Percentiles rank a stretch among this genome's conserved stretches.
These are phyloP conservation scores for Talaromyces funiculosus DNA, from an alignment of 2,329 filamentous ascomycete genomes.

Conservation along the genomic window DNA sequence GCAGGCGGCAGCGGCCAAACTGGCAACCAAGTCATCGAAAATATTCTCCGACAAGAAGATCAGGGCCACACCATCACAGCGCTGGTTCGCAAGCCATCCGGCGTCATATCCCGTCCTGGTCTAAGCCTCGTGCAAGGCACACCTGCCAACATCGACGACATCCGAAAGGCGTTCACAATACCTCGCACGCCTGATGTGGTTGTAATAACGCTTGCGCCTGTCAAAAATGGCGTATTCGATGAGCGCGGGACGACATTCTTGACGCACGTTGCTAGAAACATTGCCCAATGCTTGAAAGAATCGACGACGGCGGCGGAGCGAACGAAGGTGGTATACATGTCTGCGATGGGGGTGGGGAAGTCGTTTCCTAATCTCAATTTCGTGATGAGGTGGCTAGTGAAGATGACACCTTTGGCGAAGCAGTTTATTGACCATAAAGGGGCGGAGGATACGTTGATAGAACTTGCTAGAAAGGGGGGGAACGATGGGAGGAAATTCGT, in stretches of 20 bases:
- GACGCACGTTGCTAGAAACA: slow-evolving; percentile 6
- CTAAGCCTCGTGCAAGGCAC: slow-evolving; percentile 8
- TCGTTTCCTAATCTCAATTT: slow-evolving; percentile 11
- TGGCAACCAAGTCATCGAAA: slow-evolving; percentile 7
- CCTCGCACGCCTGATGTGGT: not conserved
- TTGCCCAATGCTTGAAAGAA: not conserved
- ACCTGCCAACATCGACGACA: slow-evolving; percentile 6
- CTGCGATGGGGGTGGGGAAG: not conserved
- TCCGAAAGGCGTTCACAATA: not conserved
- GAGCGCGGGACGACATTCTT: slow-evolving; percentile 1
- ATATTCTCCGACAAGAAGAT: slow-evolving; percentile 2
- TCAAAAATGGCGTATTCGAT: slow-evolving; percentile 5
- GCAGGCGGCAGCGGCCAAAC: slow-evolving; percentile 13
- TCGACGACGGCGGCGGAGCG: not conserved
- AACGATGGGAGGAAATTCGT: not conserved
- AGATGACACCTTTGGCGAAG: not conserved
- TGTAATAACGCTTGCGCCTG: slow-evolving; percentile 4
- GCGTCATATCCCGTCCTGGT: not conserved
- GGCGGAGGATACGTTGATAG: not conserved
- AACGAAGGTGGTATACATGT: slow-evolving; percentile 11
- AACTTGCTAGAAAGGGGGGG: not conserved
- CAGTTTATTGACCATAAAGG: slow-evolving; percentile 7
- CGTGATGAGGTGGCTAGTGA: slow-evolving; percentile 4
- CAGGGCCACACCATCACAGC: slow-evolving; percentile 9
- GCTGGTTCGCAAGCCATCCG: slow-evolving; percentile 7